phyloP scores from a whole-genome alignment of 495 filamentous ascomycete genomes.

The Trichoderma parareesei region DNA sequence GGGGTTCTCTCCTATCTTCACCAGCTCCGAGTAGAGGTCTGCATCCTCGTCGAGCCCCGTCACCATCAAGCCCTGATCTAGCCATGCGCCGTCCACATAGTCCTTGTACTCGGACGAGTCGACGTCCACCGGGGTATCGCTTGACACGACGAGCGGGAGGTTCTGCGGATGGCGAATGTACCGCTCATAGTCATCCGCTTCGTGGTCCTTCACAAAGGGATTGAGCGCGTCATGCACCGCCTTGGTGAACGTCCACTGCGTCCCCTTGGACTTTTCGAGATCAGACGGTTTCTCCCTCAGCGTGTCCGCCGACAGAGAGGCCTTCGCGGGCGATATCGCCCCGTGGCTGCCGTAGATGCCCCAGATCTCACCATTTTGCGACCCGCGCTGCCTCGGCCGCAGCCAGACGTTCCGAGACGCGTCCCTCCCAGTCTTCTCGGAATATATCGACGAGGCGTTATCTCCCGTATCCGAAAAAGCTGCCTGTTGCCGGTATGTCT shows the following conservation, averaged over 20 bases:
- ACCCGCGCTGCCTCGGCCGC: slow-evolving; percentile 20
- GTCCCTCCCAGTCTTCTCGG: slow-evolving; percentile 19
- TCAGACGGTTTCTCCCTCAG: slow-evolving; percentile 22
- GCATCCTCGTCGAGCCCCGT: slow-evolving; percentile 54
- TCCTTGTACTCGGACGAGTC: slow-evolving; percentile 59
- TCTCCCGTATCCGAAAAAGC: not conserved
- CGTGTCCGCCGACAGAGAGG: not conserved
- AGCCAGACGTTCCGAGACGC: slow-evolving; percentile 42
- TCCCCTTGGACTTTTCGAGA: slow-evolving; percentile 58
- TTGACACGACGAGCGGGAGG: slow-evolving; percentile 77
- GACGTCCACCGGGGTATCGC: slow-evolving; percentile 47
- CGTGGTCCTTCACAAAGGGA: slow-evolving; percentile 62
- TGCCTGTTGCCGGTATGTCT: not conserved
- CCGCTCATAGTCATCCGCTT: slow-evolving; percentile 79
- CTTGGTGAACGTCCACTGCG: slow-evolving; percentile 82
- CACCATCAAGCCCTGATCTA: slow-evolving; percentile 27
- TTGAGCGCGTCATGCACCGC: slow-evolving; percentile 72
- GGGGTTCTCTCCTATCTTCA: slow-evolving; percentile 69
- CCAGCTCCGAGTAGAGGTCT: slow-evolving; percentile 64
- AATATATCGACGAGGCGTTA: not conserved
- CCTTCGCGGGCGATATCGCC: not conserved
- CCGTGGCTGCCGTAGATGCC: slow-evolving; percentile 7
- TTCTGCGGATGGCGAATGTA: slow-evolving; percentile 88
- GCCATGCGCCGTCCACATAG: slow-evolving; percentile 55
- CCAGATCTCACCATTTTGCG: slow-evolving; percentile 13